Conservation (phyloP, 2,329 filamentous ascomycete species). For the Microsporum canis region DNA sequence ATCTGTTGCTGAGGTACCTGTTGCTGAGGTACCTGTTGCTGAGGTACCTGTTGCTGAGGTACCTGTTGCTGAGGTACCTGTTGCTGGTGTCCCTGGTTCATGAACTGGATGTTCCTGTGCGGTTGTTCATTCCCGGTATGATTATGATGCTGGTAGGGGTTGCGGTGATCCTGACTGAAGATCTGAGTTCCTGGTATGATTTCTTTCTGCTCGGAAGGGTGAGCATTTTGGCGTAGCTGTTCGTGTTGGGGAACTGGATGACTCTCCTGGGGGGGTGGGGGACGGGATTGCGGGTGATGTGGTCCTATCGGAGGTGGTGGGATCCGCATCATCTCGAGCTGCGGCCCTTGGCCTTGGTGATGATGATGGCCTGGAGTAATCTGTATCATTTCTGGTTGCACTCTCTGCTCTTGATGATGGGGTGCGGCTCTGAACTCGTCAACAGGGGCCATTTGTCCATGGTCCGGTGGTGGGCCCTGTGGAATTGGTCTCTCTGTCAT, state of each 20-base stretch:
- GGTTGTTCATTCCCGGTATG: not conserved
- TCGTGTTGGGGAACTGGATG: not conserved
- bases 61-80: not conserved
- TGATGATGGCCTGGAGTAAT: not conserved
- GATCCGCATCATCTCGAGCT: not conserved
- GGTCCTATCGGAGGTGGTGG: not conserved
- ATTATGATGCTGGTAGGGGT: not conserved
- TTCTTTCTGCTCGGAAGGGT: not conserved
- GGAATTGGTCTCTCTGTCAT: not conserved
- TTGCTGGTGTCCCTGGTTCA: not conserved
- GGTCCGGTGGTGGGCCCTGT: not conserved
- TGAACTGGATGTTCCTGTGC: not conserved
- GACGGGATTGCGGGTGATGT: not conserved
- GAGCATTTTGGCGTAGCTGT: not conserved
- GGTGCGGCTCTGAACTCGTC: not conserved
- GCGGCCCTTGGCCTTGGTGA: not conserved
- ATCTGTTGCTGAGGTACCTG: too few species aligned
- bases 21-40: too few species aligned
- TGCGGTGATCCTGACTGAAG: not conserved
- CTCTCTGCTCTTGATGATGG: not conserved
- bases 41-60: too few species aligned
- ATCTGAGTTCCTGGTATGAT: not conserved
- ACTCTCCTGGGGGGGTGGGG: conserved; percentile 1
- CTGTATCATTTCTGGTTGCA: not conserved
- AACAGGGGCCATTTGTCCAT: not conserved